Evolutionary conservation across 2,329 filamentous ascomycete genomes (phyloP).

Genomic region (Berkeleyomyces rouxiae): DNA sequence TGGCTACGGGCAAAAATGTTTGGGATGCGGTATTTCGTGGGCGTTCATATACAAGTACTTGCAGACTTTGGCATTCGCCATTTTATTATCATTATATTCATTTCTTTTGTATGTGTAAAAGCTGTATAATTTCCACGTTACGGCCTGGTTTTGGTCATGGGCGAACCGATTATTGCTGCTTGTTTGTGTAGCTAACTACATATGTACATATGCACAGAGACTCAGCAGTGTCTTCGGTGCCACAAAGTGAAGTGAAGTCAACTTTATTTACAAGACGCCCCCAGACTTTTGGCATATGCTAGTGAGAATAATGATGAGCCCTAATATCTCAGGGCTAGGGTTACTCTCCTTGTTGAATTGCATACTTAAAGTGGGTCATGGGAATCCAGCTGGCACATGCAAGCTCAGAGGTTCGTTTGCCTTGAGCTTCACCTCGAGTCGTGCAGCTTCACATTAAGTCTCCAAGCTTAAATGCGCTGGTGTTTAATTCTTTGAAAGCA

Average conservation of each 20-base stretch:
- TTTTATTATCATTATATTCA: not conserved
- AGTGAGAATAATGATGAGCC: no score
- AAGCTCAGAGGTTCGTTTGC: not conserved
- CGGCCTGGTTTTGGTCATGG: no score
- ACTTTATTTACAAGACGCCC: no score
- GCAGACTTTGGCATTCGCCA: no score
- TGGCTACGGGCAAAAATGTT: constrained; percentile 12
- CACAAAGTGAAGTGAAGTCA: no score
- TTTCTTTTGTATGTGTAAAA: not conserved
- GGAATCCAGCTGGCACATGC: not conserved
- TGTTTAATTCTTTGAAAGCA: not conserved
- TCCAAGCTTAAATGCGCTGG: not conserved
- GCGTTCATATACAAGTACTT: constrained; percentile 11
- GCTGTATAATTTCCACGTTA: no score
- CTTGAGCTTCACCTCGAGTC: not conserved
- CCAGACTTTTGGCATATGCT: no score
- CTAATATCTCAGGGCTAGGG: not conserved
- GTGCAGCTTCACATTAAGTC: not conserved
- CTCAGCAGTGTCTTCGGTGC: no score
- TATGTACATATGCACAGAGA: no score
- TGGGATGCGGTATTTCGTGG: constrained; percentile 2
- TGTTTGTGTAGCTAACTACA: no score
- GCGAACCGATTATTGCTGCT: no score
- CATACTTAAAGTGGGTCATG: not conserved
- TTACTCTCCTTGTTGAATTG: not conserved